These are phyloP conservation scores for Neurospora sp. DNA, from an alignment of 495 filamentous ascomycete genomes.

Conservation along the genomic window DNA sequence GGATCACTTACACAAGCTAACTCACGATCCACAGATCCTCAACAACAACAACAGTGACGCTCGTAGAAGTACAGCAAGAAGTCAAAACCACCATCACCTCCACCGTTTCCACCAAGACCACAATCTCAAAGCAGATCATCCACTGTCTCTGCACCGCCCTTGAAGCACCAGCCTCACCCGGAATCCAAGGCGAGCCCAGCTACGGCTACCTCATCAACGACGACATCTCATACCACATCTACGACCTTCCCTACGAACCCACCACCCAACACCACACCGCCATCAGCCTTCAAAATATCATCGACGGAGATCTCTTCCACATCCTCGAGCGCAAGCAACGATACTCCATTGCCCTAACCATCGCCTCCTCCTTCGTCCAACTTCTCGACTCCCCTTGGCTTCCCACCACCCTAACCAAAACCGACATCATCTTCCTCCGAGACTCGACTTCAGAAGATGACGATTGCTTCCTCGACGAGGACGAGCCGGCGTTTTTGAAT, in stretches of 20 bases:
- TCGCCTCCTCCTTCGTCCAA: conserved; percentile 17
- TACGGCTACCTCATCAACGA: conserved; percentile 7
- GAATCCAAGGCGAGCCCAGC: neutral
- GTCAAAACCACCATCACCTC: too few species aligned
- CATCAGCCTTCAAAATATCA: conserved; percentile 9
- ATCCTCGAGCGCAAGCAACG: conserved; percentile 5
- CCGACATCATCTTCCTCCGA: conserved; percentile 5
- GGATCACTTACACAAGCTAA: too few species aligned
- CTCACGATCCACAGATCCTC: neutral
- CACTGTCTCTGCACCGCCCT: neutral
- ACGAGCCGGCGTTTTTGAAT: neutral
- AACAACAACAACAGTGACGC: neutral
- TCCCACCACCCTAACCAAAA: neutral
- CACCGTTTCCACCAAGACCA: neutral
- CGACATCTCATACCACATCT: conserved; percentile 7
- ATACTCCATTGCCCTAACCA: conserved; percentile 4
- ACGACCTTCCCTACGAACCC: conserved; percentile 1
- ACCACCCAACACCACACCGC: neutral
- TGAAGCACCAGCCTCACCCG: neutral
- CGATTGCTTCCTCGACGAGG: neutral
- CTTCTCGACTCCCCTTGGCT: conserved; percentile 14
- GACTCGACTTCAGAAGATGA: neutral
- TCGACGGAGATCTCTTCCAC: conserved; percentile 1
- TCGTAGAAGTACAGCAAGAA: neutral
- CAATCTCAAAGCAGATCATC: neutral